Base-by-base conservation (phyloP, 2,329 filamentous ascomycete genomes). In the Pseudovirgaria hyperparasitica region DNA sequence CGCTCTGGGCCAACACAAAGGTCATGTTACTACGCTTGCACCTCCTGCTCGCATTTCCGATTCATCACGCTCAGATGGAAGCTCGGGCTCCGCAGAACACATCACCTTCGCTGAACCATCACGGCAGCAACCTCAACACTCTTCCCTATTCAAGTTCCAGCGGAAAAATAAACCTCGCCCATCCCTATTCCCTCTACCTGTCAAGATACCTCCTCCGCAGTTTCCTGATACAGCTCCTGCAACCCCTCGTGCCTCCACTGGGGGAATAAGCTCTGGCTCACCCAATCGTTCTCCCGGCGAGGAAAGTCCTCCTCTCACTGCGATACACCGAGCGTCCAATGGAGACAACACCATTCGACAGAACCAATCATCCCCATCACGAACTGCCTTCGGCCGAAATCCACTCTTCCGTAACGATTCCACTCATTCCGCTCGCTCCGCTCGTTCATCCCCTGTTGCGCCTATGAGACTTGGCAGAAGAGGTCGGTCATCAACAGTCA, bases 11-110 rank as follows among this genome's bases (percentile, higher is more conserved):
- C n/a, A n/a, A n/a, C n/a, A n/a, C n/a, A n/a, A n/a, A n/a, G n/a
- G n/a, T n/a, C n/a, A n/a, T n/a, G n/a, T n/a, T n/a, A n/a, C n/a
- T n/a, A n/a, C n/a, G n/a, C n/a, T n/a, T n/a, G n/a, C n/a, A n/a
- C 72, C 76, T 8, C 59, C 71, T 16, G 67, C 70, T 36, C 65
- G 82, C 21, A 58, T 79, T 16, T 90, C 82, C 5, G 87, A 94
- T 45, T 94, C 87, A 2, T 93, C 85, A 2, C 72, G 81, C 39
- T 94, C 87, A 16, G 86, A 94, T 51, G 80, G 72, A 23, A 92
- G 82, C 55, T 81, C 76, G 10, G 72, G 67, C 22, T n/a, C n/a
- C n/a, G n/a, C n/a, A n/a, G 50, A 47, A 16, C 50, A 55, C 29
- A 38, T 52, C 38, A 48, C 47, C 15, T 52, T 54, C 23, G 50